These are phyloP conservation scores for Rhynchospora tenuis DNA, from an alignment of 176 grass and related monocot species.

Conservation along the genomic window DNA sequence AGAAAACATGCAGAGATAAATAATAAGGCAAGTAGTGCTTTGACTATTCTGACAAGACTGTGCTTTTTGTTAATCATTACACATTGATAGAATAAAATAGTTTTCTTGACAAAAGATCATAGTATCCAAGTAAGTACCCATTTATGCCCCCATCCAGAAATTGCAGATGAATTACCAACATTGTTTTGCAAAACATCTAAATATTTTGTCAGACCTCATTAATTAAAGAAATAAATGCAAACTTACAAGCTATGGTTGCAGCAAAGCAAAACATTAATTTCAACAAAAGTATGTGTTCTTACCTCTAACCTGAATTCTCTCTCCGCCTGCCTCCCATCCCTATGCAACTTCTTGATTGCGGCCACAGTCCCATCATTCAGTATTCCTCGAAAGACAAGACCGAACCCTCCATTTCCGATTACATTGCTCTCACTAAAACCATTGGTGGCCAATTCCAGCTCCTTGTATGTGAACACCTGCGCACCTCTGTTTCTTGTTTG, in stretches of 20 bases:
- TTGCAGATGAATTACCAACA: neutral
- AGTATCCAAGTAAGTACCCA: neutral
- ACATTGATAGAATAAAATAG: neutral
- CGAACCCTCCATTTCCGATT: slow-evolving; percentile 52
- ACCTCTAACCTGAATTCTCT: slow-evolving; percentile 96
- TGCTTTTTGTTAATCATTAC: neutral
- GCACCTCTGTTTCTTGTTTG: slow-evolving; percentile 42
- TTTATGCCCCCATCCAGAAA: neutral
- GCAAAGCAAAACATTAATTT: neutral
- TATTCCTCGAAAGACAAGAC: slow-evolving; percentile 60
- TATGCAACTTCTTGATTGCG: slow-evolving; percentile 80
- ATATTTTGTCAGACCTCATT: neutral
- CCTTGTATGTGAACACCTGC: slow-evolving; percentile 96
- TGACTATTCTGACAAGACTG: neutral
- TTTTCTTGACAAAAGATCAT: neutral
- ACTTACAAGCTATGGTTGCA: neutral
- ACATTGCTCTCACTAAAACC: slow-evolving; percentile 79
- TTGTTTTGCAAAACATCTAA: neutral
- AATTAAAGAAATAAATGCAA: neutral
- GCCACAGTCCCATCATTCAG: slow-evolving; percentile 73
- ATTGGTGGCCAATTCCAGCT: slow-evolving; percentile 81
- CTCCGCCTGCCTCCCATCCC: slow-evolving; percentile 72
- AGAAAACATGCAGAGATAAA: neutral
- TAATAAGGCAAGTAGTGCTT: neutral
- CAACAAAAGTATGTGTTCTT: neutral